Percentiles rank a stretch among this genome's conserved stretches.
phyloP scores from a whole-genome alignment of 1,284 basidiomycete species.

The Ustilago sp. region DNA sequence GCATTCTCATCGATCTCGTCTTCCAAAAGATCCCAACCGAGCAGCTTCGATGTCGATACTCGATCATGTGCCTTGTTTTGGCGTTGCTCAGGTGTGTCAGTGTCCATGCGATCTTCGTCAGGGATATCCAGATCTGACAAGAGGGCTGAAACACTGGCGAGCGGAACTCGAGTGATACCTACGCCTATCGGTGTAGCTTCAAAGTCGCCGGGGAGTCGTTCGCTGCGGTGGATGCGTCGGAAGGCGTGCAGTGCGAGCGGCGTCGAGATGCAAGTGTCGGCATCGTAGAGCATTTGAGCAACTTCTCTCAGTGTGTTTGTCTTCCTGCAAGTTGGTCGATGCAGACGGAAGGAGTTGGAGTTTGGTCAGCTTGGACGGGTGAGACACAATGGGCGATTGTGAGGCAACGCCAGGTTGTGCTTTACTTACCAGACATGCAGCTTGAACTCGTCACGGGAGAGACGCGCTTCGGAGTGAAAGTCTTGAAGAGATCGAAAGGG shows the following conservation, averaged over 20 bases:
- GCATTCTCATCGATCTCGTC: slow-evolving; percentile 42
- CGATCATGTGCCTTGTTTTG: not conserved
- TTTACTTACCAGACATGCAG: slow-evolving; percentile 54
- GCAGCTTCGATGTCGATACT: slow-evolving; percentile 11
- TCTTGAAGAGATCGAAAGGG: slow-evolving; percentile 48
- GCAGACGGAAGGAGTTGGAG: not conserved
- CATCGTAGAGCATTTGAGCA: slow-evolving; percentile 55
- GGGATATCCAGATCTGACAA: slow-evolving; percentile 28
- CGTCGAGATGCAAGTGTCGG: slow-evolving; percentile 42
- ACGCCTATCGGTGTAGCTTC: slow-evolving; percentile 31
- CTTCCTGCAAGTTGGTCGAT: slow-evolving; percentile 32
- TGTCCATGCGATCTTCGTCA: slow-evolving; percentile 11
- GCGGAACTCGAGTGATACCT: slow-evolving; percentile 55
- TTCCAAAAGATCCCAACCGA: slow-evolving; percentile 23
- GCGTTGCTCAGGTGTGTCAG: slow-evolving; percentile 6
- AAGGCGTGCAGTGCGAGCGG: slow-evolving; percentile 56
- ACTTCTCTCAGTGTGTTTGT: slow-evolving; percentile 61
- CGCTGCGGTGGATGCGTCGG: slow-evolving; percentile 39
- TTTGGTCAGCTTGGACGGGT: not conserved
- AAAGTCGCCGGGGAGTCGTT: slow-evolving; percentile 9
- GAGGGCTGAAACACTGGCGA: slow-evolving; percentile 26
- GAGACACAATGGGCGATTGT: not conserved
- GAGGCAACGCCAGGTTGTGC: not conserved
- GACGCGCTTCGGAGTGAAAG: slow-evolving; percentile 27
- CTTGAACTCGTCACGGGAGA: slow-evolving; percentile 43